Evolutionary conservation across 805 yeast genomes (phyloP).

Genomic region (Candida glaebosa): DNA sequence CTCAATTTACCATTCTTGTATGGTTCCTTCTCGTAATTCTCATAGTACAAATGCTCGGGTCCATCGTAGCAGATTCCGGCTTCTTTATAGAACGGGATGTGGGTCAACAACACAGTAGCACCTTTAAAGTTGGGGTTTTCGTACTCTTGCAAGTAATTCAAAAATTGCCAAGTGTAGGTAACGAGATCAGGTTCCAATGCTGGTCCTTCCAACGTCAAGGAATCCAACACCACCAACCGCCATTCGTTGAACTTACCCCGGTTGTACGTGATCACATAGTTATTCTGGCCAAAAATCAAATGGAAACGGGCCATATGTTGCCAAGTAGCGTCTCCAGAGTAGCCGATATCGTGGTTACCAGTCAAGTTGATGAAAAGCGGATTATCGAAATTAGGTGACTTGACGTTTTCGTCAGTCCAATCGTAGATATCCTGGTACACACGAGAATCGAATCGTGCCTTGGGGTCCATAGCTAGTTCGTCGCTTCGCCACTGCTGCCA

Average conservation of each 20-base stretch:
- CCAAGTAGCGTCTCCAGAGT: slow-evolving; percentile 89
- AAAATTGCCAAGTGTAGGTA: slow-evolving; percentile 67
- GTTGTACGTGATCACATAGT: slow-evolving; percentile 73
- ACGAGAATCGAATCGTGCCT: slow-evolving; percentile 31
- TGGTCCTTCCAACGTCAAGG: slow-evolving; percentile 86
- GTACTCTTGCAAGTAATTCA: slow-evolving; percentile 52
- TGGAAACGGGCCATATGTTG: slow-evolving; percentile 84
- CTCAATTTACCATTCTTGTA: slow-evolving; percentile 68
- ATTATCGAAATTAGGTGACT: slow-evolving; percentile 39
- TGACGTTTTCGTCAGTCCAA: slow-evolving; percentile 48
- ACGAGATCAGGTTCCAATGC: slow-evolving; percentile 71
- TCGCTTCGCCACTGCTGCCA: slow-evolving; percentile 46
- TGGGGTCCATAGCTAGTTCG: slow-evolving; percentile 38
- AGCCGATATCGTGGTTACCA: slow-evolving; percentile 96
- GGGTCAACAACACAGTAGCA: slow-evolving; percentile 79
- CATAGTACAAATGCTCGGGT: slow-evolving; percentile 53
- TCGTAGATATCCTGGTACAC: slow-evolving; percentile 57
- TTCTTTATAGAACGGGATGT: slow-evolving; percentile 81
- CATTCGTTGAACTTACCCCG: slow-evolving; percentile 65
- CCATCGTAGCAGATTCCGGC: slow-evolving; percentile 87
- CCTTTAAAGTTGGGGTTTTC: slow-evolving; percentile 56
- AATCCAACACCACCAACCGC: slow-evolving; percentile 85
- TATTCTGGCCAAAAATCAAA: slow-evolving; percentile 76
- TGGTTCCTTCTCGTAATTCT: slow-evolving; percentile 54
- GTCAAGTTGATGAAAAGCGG: slow-evolving; percentile 79